Conservation (phyloP, 805 yeast species). For the Schizosaccharomyces osmophilus region DNA sequence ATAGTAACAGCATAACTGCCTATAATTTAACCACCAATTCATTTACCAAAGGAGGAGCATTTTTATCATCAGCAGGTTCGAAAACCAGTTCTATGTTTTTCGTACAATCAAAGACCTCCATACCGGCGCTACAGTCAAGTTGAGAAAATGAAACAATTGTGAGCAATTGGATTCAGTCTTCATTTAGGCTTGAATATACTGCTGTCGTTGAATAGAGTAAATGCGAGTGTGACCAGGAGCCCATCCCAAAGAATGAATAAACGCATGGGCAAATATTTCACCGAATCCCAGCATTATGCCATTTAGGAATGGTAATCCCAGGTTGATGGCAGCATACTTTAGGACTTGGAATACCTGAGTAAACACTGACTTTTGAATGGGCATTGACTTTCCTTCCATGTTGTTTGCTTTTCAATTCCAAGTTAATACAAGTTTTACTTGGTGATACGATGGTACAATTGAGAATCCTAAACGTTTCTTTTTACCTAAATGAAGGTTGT, state of each 20-base stretch:
- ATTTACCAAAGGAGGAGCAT: background rate
- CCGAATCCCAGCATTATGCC: constrained; percentile 94
- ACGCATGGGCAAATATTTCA: constrained; percentile 77
- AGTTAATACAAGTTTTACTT: background rate
- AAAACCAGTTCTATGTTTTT: background rate
- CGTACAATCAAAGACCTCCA: background rate
- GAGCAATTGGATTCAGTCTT: background rate
- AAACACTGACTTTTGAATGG: background rate
- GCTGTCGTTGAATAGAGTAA: background rate
- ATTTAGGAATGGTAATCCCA: constrained; percentile 66
- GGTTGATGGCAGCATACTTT: constrained; percentile 27
- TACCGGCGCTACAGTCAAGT: background rate
- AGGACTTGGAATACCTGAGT: background rate
- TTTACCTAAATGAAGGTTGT: no score
- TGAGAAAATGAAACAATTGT: no score
- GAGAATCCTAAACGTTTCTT: no score
- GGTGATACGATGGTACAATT: no score
- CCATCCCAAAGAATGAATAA: constrained; percentile 64
- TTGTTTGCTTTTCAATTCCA: background rate
- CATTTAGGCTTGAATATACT: background rate
- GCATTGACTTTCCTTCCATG: background rate
- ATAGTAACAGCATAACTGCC: background rate
- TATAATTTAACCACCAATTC: background rate
- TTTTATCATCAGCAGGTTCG: background rate
- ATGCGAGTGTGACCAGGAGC: background rate